A percentile compares a stretch with the other conserved stretches of the same genome.
Conservation (phyloP, 2,329 filamentous ascomycete genomes). For the Fusarium proliferatum region DNA sequence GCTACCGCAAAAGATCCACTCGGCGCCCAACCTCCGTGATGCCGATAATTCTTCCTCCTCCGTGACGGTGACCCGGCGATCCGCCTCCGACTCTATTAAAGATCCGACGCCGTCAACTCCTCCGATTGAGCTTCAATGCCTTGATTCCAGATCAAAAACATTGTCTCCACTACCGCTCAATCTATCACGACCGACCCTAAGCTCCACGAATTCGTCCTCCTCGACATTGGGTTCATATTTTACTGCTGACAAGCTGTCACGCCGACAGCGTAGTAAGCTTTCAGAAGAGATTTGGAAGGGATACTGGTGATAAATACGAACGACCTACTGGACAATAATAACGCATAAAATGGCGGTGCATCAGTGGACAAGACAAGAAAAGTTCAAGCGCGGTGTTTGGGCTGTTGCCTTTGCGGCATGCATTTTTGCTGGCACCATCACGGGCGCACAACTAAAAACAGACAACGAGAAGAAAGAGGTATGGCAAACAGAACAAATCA, state of each 20-base stretch:
- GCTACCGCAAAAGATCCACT: slow-evolving; percentile 21
- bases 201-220: background rate
- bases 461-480: slow-evolving; percentile 60
- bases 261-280: slow-evolving; percentile 34
- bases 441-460: slow-evolving; percentile 62
- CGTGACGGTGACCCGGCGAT: slow-evolving; percentile 21
- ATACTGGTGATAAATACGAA: slow-evolving; percentile 39
- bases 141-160: background rate
- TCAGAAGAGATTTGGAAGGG: slow-evolving; percentile 44
- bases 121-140: slow-evolving; percentile 22
- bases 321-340: background rate
- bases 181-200: background rate
- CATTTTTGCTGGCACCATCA: slow-evolving; percentile 59
- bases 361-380: slow-evolving; percentile 49
- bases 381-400: slow-evolving; percentile 50
- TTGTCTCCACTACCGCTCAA: background rate
- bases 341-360: slow-evolving; percentile 25
- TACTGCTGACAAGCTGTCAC: slow-evolving; percentile 20
- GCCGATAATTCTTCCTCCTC: slow-evolving; percentile 22
- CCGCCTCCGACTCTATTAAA: slow-evolving; percentile 18
- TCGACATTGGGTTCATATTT: slow-evolving; percentile 4
- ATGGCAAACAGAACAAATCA: background rate
- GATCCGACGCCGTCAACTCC: slow-evolving; percentile 7
- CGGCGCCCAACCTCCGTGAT: slow-evolving; percentile 9
- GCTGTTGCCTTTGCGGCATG: slow-evolving; percentile 60